Percentiles rank a stretch among this genome's conserved stretches.
phyloP scores from a whole-genome alignment of 768 basidiomycete genomes.

The Lactarius deliciosus region DNA sequence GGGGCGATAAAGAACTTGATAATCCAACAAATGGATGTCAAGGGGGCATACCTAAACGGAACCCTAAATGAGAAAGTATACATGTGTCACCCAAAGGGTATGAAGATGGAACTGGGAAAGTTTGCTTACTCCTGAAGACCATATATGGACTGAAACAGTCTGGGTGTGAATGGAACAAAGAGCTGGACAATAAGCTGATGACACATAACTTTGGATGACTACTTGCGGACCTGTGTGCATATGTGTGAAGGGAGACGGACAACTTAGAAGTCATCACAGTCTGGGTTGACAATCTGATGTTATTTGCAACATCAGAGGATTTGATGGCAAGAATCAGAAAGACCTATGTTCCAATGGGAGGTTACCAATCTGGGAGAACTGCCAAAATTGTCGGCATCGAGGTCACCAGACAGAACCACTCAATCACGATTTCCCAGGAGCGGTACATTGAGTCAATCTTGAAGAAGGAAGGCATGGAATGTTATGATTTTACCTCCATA shows the following conservation, averaged over 20 bases:
- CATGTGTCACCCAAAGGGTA: too few species aligned
- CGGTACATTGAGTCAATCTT: not conserved
- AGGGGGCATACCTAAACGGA: too few species aligned
- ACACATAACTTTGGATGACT: not conserved
- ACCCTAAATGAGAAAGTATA: too few species aligned
- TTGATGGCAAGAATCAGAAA: fast-evolving
- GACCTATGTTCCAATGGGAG: not conserved
- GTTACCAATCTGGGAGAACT: not conserved
- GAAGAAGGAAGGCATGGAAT: not conserved
- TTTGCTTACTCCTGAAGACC: too few species aligned
- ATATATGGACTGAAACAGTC: too few species aligned
- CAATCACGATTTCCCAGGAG: not conserved
- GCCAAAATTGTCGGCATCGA: not conserved
- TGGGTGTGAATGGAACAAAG: not conserved
- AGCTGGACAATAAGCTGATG: not conserved
- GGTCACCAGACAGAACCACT: not conserved
- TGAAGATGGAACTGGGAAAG: too few species aligned
- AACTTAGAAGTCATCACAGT: not conserved
- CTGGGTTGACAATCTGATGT: not conserved
- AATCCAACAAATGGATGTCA: too few species aligned
- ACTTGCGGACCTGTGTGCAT: fast-evolving
- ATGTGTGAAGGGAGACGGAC: fast-evolving
- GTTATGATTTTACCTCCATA: too few species aligned
- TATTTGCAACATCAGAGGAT: not conserved
- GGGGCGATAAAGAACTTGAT: too few species aligned